A percentile compares a stretch with the other conserved stretches of the same genome.
Evolutionary conservation across 2,329 filamentous ascomycete species (phyloP).

Genomic region (Pseudopyrenochaeta lycopersici): DNA sequence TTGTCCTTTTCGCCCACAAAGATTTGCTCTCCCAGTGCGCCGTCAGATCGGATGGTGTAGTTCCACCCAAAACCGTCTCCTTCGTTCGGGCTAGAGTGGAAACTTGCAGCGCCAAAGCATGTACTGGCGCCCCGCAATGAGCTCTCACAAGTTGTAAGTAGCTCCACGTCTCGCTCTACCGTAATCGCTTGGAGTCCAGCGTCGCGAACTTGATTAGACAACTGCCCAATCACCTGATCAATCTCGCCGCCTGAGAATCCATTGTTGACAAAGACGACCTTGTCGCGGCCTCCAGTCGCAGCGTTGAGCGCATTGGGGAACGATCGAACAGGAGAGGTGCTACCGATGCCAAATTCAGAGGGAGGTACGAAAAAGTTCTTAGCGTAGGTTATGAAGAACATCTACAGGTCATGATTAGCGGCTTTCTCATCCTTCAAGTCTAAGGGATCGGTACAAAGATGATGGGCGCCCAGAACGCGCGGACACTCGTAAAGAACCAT

Average conservation of each 20-base stretch:
- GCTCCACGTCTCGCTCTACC: slow-evolving; percentile 63
- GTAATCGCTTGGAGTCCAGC: slow-evolving; percentile 66
- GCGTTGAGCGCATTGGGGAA: slow-evolving; percentile 70
- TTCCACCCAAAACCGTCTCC: slow-evolving; percentile 77
- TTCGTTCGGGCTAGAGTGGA: slow-evolving; percentile 78
- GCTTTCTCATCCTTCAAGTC: background rate
- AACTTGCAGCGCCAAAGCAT: slow-evolving; percentile 79
- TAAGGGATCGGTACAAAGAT: slow-evolving; percentile 53
- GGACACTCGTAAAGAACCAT: slow-evolving; percentile 62
- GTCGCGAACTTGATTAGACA: slow-evolving; percentile 66
- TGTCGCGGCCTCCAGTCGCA: slow-evolving; percentile 69
- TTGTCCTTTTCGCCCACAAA: slow-evolving; percentile 72
- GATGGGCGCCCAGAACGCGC: slow-evolving; percentile 65
- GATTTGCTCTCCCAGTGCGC: slow-evolving; percentile 71
- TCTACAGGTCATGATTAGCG: slow-evolving; percentile 34
- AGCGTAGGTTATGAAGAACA: slow-evolving; percentile 69
- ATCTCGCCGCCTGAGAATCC: slow-evolving; percentile 74
- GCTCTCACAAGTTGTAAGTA: slow-evolving; percentile 69
- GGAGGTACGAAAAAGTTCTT: slow-evolving; percentile 85
- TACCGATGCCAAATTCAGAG: slow-evolving; percentile 76
- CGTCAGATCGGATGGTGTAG: slow-evolving; percentile 83
- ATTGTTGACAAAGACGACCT: slow-evolving; percentile 81
- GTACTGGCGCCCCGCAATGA: slow-evolving; percentile 68
- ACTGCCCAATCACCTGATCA: slow-evolving; percentile 70
- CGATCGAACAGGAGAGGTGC: slow-evolving; percentile 67